A percentile compares a stretch with the other conserved stretches of the same genome.
Conservation (phyloP, 2,329 filamentous ascomycete species). For the Talaromyces sp. region DNA sequence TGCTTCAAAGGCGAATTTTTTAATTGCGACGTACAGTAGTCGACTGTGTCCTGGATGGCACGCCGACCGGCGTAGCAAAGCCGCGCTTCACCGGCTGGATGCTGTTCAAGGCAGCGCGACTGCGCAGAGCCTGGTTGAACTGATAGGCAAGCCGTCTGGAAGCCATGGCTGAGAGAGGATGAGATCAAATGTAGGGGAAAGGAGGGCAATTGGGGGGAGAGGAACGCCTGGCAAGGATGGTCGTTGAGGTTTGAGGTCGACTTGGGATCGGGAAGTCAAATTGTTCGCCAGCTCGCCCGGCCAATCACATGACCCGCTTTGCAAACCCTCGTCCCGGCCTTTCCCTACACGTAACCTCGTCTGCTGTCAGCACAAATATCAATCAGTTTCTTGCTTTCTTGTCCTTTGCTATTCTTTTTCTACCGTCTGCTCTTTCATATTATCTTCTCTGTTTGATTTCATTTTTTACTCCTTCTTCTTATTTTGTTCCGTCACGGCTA, state of each 20-base stretch:
- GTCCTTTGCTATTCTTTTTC: no score
- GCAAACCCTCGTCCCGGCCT: constrained; percentile 30
- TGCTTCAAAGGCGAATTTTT: background rate
- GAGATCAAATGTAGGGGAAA: constrained; percentile 30
- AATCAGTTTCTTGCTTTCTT: no score
- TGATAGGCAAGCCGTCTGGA: constrained; percentile 95
- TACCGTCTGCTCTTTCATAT: no score
- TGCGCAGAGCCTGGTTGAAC: constrained; percentile 84
- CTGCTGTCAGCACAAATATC: no score
- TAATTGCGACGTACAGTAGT: constrained; percentile 64
- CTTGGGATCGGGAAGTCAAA: constrained; percentile 41
- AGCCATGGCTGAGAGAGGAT: constrained; percentile 61
- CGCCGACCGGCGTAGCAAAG: constrained; percentile 75
- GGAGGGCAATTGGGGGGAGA: constrained; percentile 42
- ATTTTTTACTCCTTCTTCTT: no score
- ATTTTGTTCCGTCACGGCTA: background rate
- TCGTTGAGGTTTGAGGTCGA: constrained; percentile 28
- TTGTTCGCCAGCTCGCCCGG: constrained; percentile 34
- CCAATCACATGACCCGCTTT: constrained; percentile 42
- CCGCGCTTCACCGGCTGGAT: constrained; percentile 73
- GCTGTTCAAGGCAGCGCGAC: constrained; percentile 74
- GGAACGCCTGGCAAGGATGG: constrained; percentile 34
- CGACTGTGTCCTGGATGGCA: constrained; percentile 79
- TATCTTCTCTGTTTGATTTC: no score
- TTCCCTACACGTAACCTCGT: constrained; percentile 6